Evolutionary conservation across 176 grass and related monocot species (phyloP), one percentile per base, ranked within the genome.

Genomic region (Musa itinerans): DNA sequence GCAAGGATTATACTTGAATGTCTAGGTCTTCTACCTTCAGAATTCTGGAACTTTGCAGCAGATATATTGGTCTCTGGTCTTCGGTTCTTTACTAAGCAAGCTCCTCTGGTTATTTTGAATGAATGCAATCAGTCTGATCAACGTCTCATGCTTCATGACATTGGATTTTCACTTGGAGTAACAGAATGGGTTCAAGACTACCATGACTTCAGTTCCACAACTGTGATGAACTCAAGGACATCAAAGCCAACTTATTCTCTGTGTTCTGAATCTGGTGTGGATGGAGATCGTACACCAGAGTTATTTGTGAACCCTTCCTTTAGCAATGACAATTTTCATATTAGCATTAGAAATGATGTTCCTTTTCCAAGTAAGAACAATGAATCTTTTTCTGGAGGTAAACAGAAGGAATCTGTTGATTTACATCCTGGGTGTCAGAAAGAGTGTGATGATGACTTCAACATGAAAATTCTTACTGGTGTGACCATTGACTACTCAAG

Each of bases 111-210:
- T 53, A 83, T 98, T 57, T 75, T 98, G 82, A 68, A 78, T 76
- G 80, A 82, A 85, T 86, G 88, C 74, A 90, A 67, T 74, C 81
- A 83, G 76, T 75, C 76, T 68, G 73, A 76, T 55, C 82, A 98
- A 69, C 78, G 85, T 79, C 85, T 83, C 84, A 98, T 98, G 82
- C 90, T 98, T 85, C 94, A 98, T 87, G 90, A 89, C 80, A 89
- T 98, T 93, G 94, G 94, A 63, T 83, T 98, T 53, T 89, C 90
- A 75, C 84, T 87, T 78, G 88, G 90, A 78, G 50, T 98, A 69
- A 54, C 71, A 51, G 94, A 98, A 80, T 93, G 90, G 94, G 80
- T 87, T 71, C 82, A 93, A 72, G 88, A 98, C 82, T 89, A 81
- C 51, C 88, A 63, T 85, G 55, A 78, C 19, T 93, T 93, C 50